Percentiles rank a stretch among this genome's conserved stretches.
These are phyloP conservation scores for Noccaea bulbosa DNA, from an alignment of 345 rosid genomes.

Conservation along the genomic window DNA sequence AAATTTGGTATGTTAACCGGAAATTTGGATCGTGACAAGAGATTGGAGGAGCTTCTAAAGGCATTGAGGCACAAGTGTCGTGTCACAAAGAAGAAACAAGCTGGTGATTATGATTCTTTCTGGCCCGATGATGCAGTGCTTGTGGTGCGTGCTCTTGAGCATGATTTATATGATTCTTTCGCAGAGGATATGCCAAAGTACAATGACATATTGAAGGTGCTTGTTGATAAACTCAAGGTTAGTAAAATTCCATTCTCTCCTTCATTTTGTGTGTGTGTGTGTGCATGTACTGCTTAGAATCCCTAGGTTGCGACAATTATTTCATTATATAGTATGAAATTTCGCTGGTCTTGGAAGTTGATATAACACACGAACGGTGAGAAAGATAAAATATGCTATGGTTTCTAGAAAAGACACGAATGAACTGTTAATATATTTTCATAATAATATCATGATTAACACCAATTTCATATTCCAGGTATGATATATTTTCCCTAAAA, in stretches of 20 bases:
- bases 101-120: conserved; percentile 30
- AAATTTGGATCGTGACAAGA: conserved; percentile 64
- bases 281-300: conserved; percentile 7
- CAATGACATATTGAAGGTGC: conserved; percentile 65
- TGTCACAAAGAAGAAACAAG: conserved; percentile 35
- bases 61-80: conserved; percentile 37
- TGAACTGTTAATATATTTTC: too few species aligned
- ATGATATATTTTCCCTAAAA: too few species aligned
- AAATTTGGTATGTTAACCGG: conserved; percentile 59
- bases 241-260: conserved; percentile 13
- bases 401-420: not conserved
- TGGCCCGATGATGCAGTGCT: conserved; percentile 76
- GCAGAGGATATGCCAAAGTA: conserved; percentile 66
- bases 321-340: not conserved
- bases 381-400: not conserved
- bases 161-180: conserved; percentile 60
- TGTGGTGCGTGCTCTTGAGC: conserved; percentile 65
- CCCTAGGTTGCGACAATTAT: not conserved
- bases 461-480: too few species aligned
- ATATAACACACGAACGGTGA: not conserved
- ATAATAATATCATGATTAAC: too few species aligned
- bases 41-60: conserved; percentile 72
- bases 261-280: not conserved
- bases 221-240: conserved; percentile 72
- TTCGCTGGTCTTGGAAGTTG: not conserved